phyloP scores from a whole-genome alignment of 2,329 filamentous ascomycete species.

The Daldinia sp. region DNA sequence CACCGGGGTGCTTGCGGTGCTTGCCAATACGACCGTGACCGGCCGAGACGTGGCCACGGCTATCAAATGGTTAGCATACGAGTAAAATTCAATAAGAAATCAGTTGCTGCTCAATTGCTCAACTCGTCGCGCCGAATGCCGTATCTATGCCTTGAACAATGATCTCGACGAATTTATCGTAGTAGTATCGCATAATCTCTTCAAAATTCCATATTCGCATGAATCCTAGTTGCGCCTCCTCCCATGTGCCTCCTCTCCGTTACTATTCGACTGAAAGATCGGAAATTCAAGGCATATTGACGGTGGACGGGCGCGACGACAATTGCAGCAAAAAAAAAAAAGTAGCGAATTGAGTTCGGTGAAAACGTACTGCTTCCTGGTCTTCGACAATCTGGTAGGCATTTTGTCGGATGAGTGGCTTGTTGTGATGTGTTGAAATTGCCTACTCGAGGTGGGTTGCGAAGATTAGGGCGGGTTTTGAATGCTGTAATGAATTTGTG shows the following conservation, averaged over 20 bases:
- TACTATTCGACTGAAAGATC: slow-evolving; percentile 14
- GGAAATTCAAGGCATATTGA: slow-evolving; percentile 23
- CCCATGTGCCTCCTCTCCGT: slow-evolving; percentile 18
- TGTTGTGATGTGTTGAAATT: slow-evolving; percentile 52
- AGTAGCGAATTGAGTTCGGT: slow-evolving; percentile 34
- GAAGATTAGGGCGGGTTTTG: slow-evolving; percentile 39
- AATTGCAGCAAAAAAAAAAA: slow-evolving; percentile 39
- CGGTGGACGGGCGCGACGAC: slow-evolving; percentile 32
- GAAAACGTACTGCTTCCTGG: slow-evolving; percentile 78
- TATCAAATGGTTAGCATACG: slow-evolving; percentile 58
- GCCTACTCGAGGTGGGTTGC: slow-evolving; percentile 43
- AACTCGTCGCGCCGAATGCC: slow-evolving; percentile 32
- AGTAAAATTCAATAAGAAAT: slow-evolving; percentile 10
- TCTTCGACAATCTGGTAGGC: slow-evolving; percentile 82
- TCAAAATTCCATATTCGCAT: not conserved
- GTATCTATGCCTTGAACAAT: slow-evolving; percentile 2
- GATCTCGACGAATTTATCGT: not conserved
- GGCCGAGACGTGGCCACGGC: slow-evolving; percentile 97
- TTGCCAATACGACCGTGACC: slow-evolving; percentile 99
- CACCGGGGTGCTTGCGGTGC: slow-evolving; percentile 92
- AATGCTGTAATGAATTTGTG: slow-evolving; percentile 42
- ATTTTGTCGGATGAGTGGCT: slow-evolving; percentile 63
- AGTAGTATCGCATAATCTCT: not conserved
- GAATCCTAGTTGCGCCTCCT: not conserved
- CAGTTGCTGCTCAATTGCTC: slow-evolving; percentile 22